phyloP scores from a whole-genome alignment of 352 stramenopile genomes.

The Phytophthora ohioensis region DNA sequence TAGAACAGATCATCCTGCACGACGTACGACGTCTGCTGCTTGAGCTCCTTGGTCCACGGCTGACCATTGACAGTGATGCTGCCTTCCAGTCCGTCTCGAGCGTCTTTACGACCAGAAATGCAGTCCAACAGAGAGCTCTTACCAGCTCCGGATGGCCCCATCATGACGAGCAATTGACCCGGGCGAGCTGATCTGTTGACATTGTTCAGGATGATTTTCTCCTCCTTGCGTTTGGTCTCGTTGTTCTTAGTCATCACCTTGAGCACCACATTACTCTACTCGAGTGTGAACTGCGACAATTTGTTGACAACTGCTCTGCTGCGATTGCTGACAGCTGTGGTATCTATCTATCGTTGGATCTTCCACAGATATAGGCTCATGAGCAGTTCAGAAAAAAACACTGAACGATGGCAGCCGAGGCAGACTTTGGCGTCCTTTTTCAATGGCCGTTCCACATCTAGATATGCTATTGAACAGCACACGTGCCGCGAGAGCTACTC shows the following conservation, averaged over 20 bases:
- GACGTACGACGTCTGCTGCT: slow-evolving; percentile 67
- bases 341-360: too few species aligned
- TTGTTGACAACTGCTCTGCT: not conserved
- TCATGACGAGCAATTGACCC: slow-evolving; percentile 61
- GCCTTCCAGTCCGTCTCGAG: slow-evolving; percentile 59
- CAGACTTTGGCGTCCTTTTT: too few species aligned
- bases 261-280: slow-evolving; percentile 5
- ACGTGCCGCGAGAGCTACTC: too few species aligned
- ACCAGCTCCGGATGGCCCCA: slow-evolving; percentile 64
- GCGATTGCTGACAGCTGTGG: too few species aligned
- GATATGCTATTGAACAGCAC: too few species aligned
- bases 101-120: slow-evolving; percentile 50
- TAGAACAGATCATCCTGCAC: slow-evolving; percentile 91
- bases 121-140: slow-evolving; percentile 70
- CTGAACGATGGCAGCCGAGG: too few species aligned
- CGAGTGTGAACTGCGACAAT: not conserved
- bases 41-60: slow-evolving; percentile 44
- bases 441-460: too few species aligned
- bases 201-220: slow-evolving; percentile 56
- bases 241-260: slow-evolving; percentile 6
- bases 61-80: slow-evolving; percentile 62
- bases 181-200: slow-evolving; percentile 52
- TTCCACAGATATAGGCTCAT: too few species aligned
- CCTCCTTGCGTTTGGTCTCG: slow-evolving; percentile 30
- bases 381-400: too few species aligned